Evolutionary conservation across 2,329 filamentous ascomycete genomes (phyloP).

Genomic region (Chaetomium sp.): DNA sequence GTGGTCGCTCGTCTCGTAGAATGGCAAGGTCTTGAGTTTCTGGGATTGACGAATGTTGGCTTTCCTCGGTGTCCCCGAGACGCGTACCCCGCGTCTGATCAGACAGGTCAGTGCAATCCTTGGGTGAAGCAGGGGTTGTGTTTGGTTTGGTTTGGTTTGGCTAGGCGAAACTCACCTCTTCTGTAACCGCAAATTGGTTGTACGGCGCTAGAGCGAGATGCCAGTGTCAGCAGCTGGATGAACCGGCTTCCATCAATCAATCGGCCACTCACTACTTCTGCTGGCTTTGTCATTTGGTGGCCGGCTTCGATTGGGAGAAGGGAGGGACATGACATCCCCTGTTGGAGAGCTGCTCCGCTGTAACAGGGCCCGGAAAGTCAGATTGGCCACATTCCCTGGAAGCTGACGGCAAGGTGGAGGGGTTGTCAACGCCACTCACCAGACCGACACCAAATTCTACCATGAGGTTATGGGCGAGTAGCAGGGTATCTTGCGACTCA

Average conservation of each 20-base stretch:
- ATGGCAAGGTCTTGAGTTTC: constrained; percentile 13
- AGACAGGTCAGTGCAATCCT: constrained; percentile 34
- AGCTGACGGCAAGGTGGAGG: constrained; percentile 15
- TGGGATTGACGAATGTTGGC: constrained; percentile 16
- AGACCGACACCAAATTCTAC: constrained; percentile 44
- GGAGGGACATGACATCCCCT: constrained; percentile 7
- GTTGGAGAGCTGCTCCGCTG: constrained; percentile 35
- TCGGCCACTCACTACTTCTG: background rate
- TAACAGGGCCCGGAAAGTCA: constrained; percentile 20
- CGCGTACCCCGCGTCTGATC: constrained; percentile 30
- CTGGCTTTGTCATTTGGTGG: background rate
- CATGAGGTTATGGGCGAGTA: constrained; percentile 44
- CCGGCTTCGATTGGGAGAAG: constrained; percentile 15
- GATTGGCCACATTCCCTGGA: constrained; percentile 10
- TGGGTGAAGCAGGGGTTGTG: constrained; percentile 23
- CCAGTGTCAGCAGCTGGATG: background rate
- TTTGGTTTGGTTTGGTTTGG: constrained; percentile 15
- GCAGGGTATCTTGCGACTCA: constrained; percentile 51
- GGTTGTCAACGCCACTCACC: constrained; percentile 43
- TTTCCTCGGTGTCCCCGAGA: constrained; percentile 14
- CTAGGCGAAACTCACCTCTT: constrained; percentile 27
- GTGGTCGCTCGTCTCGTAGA: background rate
- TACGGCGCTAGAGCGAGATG: background rate
- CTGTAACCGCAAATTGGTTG: background rate
- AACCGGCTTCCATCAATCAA: too few species aligned